Conservation (phyloP, 345 rosid species). For the Murraya koenigii region DNA sequence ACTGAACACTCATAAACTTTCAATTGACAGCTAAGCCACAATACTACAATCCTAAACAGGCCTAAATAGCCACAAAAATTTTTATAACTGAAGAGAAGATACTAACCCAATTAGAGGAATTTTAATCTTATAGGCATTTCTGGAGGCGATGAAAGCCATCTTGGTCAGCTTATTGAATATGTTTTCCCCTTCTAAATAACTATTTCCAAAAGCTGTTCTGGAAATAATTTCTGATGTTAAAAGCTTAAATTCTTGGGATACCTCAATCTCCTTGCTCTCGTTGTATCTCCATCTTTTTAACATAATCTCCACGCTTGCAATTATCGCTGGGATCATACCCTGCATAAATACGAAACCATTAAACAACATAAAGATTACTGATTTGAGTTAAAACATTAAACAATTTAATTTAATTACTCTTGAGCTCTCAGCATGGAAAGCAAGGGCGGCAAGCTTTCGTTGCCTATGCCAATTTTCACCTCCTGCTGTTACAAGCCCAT, state of each 20-base stretch:
- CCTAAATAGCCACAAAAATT: too few relatives aligned
- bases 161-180: slow-evolving; percentile 34
- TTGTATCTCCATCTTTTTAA: slow-evolving; percentile 38
- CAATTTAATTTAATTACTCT: background rate
- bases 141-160: slow-evolving; percentile 13
- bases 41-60: too few relatives aligned
- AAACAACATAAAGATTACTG: too few relatives aligned
- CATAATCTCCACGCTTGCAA: slow-evolving; percentile 39
- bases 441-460: slow-evolving; percentile 44
- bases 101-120: slow-evolving; percentile 33
- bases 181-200: slow-evolving; percentile 38
- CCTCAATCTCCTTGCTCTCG: slow-evolving; percentile 39
- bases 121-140: slow-evolving; percentile 14
- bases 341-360: background rate
- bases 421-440: slow-evolving; percentile 46
- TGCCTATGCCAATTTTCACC: slow-evolving; percentile 44
- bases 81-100: background rate
- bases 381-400: too few relatives aligned
- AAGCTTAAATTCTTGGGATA: slow-evolving; percentile 31
- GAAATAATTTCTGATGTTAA: slow-evolving; percentile 36
- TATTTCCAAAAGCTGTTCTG: slow-evolving; percentile 52
- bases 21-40: too few relatives aligned
- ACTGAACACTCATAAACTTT: too few relatives aligned
- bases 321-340: slow-evolving; percentile 36
- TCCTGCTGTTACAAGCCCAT: slow-evolving; percentile 31